Evolutionary conservation across 2,329 filamentous ascomycete species (phyloP).

Genomic region (Ascocoryne sarcoides): DNA sequence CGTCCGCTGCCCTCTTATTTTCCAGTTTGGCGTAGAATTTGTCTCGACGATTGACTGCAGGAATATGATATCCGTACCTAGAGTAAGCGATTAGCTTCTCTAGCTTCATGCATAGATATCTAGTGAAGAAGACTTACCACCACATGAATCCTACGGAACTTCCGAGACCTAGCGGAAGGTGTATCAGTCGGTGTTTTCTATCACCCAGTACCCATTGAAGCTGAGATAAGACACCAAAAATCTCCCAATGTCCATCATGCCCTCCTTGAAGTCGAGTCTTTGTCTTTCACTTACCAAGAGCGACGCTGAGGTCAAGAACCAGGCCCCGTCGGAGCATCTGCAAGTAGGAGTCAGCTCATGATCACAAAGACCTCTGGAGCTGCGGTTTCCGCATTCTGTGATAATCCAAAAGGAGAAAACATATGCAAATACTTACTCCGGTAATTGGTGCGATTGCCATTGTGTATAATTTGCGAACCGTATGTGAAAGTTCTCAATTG

Average conservation of each 20-base stretch:
- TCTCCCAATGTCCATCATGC: neutral
- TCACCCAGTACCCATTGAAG: constrained; percentile 6
- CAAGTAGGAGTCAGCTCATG: constrained; percentile 22
- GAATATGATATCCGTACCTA: constrained; percentile 36
- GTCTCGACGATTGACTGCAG: constrained; percentile 33
- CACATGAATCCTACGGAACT: constrained; percentile 43
- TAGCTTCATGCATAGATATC: neutral
- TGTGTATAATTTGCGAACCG: constrained; percentile 18
- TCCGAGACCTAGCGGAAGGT: constrained; percentile 39
- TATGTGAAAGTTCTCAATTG: constrained; percentile 22
- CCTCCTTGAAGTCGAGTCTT: neutral
- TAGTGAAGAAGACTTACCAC: constrained; percentile 36
- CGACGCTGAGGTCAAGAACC: constrained; percentile 49
- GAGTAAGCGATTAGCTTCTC: constrained; percentile 4
- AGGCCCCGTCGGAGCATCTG: constrained; percentile 51
- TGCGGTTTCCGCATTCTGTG: neutral
- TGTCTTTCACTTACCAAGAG: constrained; percentile 38
- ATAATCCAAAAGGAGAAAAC: constrained; percentile 2
- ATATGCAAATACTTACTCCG: constrained; percentile 24
- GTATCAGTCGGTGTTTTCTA: neutral
- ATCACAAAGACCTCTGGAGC: constrained; percentile 6
- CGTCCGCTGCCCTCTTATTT: constrained; percentile 29
- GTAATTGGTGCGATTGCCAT: constrained; percentile 32
- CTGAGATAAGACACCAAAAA: neutral
- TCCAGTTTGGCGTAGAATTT: constrained; percentile 34